Base-by-base conservation (phyloP, 495 filamentous ascomycete genomes). In the Hypoxylon lienhwacheense region DNA sequence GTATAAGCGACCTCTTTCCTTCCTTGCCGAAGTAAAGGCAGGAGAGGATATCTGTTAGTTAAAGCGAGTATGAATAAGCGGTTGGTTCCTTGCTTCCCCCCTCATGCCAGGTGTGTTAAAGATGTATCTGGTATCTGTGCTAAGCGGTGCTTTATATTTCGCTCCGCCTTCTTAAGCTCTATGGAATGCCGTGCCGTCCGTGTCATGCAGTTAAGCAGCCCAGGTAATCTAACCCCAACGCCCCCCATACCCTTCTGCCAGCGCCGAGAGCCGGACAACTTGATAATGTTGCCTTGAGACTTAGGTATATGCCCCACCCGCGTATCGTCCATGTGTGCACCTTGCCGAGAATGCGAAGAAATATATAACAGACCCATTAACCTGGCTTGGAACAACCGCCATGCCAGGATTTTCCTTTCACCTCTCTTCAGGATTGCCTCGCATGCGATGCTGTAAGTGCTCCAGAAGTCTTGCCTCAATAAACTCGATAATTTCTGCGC, bases 321-420 rank as follows among this genome's bases (percentile, higher is more conserved):
- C 10, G 10, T n/a, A 20, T 37, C 35, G n/a, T n/a, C 35, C 35
- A 37, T 37, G 21, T 16, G 35, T n/a, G 35, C 35, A 37, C 35
- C 35, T 11, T 20, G 35, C n/a, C 21, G 35, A 12, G 21, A 37
- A 37, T 37, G 35, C 17, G 21, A 41, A 40, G 20, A 40, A 41
- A 22, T 26, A 26, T 5, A 26, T 5, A 26, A 4, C 14, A 12
- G 21, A 41, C 20, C 6, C 20, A 20, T 20, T 25, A 4, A 15
- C 5, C 5, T 4, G 24, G 4, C 21, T 20, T n/a, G 8, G 24
- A 8, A 15, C 11, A 5, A 25, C 21, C 21, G 10, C 19, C 21
- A 25, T 25, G 37, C 37, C 8, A 25, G 21, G 35, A 20, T 20
- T 17, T 17, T 21, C 10, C 17, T 21, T 36, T 12, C 44, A 20